These are phyloP conservation scores for Cyclotella sp. DNA, from an alignment of 108 stramenopile genomes.

Conservation along the genomic window DNA sequence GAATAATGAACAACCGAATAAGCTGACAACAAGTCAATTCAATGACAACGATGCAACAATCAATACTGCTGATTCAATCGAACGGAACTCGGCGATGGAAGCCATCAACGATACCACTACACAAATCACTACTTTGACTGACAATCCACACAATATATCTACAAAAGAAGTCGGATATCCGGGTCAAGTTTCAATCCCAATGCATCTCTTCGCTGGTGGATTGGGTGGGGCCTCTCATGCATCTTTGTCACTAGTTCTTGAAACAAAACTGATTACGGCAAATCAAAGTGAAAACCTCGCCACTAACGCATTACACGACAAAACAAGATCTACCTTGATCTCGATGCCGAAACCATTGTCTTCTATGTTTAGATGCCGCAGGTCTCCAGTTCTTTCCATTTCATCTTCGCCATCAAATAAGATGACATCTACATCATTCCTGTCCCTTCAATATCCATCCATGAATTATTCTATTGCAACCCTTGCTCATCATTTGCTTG, in stretches of 20 bases:
- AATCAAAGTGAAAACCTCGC: not conserved
- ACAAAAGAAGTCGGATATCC: slow-evolving; percentile 31
- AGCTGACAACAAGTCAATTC: not conserved
- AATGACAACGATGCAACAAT: not conserved
- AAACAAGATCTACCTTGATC: not conserved
- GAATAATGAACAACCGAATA: not conserved
- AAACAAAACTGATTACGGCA: slow-evolving; percentile 10
- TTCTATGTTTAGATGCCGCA: not conserved
- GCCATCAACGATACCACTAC: not conserved
- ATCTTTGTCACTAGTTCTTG: slow-evolving; percentile 37
- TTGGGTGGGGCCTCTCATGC: slow-evolving; percentile 59
- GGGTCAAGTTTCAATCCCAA: slow-evolving; percentile 45
- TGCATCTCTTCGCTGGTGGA: slow-evolving; percentile 61
- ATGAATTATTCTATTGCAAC: slow-evolving; percentile 19
- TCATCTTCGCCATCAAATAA: not conserved
- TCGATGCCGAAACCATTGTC: slow-evolving; percentile 12
- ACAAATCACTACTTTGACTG: not conserved
- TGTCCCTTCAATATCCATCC: slow-evolving; percentile 23
- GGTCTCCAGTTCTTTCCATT: not conserved
- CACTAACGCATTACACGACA: not conserved
- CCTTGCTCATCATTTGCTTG: slow-evolving; percentile 61
- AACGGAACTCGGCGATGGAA: not conserved
- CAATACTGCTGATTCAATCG: not conserved
- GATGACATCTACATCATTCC: slow-evolving; percentile 2
- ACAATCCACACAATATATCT: not conserved